A percentile compares a stretch with the other conserved stretches of the same genome.
Conservation (phyloP, 116 monocot genomes). For the Posidonia oceanica region DNA sequence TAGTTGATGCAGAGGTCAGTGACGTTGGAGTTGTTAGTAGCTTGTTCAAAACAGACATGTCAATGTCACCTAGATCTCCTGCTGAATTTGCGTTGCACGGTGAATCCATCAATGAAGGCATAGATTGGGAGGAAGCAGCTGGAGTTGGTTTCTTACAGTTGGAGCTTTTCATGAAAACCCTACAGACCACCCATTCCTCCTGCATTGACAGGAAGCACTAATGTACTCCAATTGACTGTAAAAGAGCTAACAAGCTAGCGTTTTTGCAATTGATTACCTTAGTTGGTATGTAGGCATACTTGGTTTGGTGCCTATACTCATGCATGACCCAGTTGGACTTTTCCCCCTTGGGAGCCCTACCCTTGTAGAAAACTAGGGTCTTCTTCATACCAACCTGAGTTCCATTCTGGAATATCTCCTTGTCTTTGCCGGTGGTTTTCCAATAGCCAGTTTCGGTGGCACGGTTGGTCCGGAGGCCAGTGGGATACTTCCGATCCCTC, state of each 20-base stretch:
- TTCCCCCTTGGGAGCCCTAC: conserved; percentile 87
- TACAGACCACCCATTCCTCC: conserved; percentile 89
- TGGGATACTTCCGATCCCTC: conserved; percentile 90
- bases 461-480: conserved; percentile 70
- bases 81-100: conserved; percentile 28
- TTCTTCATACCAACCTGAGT: conserved; percentile 79
- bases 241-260: neutral
- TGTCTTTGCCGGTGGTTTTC: conserved; percentile 93
- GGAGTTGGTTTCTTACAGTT: conserved; percentile 31
- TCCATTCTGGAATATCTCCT: conserved; percentile 65
- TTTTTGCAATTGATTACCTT: conserved; percentile 30
- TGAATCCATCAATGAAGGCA: conserved; percentile 23
- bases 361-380: conserved; percentile 89
- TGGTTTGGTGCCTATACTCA: conserved; percentile 60
- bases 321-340: conserved; percentile 96
- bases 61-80: conserved; percentile 49
- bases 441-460: conserved; percentile 83
- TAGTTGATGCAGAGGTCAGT: conserved; percentile 18
- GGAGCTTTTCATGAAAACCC: conserved; percentile 63
- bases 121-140: conserved; percentile 8
- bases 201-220: conserved; percentile 1
- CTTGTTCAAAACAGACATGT: conserved; percentile 42
- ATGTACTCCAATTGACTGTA: too few species aligned
- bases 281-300: conserved; percentile 43
- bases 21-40: conserved; percentile 21